Conservation (phyloP, 2,329 filamentous ascomycete species). For the Epichloe typhina region DNA sequence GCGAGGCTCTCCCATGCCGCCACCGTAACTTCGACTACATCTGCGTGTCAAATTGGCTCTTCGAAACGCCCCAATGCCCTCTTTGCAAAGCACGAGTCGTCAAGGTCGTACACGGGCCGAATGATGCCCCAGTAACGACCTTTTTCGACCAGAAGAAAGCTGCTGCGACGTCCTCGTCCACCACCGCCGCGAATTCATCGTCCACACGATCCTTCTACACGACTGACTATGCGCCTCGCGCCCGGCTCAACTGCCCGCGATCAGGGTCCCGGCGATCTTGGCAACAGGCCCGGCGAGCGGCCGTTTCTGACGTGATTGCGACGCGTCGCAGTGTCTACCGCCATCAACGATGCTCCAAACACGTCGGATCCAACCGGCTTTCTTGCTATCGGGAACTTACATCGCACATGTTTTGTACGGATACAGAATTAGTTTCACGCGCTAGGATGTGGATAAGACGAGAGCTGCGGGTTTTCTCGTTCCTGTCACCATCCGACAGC, state of each 20-base stretch:
- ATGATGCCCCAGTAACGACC: constrained; percentile 25
- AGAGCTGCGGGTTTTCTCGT: constrained; percentile 73
- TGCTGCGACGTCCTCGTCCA: neutral
- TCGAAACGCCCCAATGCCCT: constrained; percentile 60
- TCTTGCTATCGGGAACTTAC: constrained; percentile 66
- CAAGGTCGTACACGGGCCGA: constrained; percentile 53
- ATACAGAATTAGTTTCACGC: constrained; percentile 56
- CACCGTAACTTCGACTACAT: constrained; percentile 76
- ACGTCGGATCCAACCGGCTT: constrained; percentile 69
- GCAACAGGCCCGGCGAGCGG: neutral
- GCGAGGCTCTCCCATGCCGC: constrained; percentile 60
- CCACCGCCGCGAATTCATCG: constrained; percentile 2
- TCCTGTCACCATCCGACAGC: constrained; percentile 35
- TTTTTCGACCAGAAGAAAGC: constrained; percentile 38
- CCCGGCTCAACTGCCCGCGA: neutral
- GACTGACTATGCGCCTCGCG: neutral
- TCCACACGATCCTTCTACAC: neutral
- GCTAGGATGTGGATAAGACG: constrained; percentile 72
- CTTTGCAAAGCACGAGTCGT: constrained; percentile 52
- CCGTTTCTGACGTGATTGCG: constrained; percentile 9
- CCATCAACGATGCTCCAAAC: constrained; percentile 58
- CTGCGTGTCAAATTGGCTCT: constrained; percentile 72
- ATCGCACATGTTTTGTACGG: constrained; percentile 48
- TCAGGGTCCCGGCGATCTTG: neutral
- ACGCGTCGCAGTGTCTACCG: constrained; percentile 62